Percentiles rank a stretch among this genome's conserved stretches.
Evolutionary conservation across 2,329 filamentous ascomycete species (phyloP).

Genomic region (Exophiala xenobiotica): DNA sequence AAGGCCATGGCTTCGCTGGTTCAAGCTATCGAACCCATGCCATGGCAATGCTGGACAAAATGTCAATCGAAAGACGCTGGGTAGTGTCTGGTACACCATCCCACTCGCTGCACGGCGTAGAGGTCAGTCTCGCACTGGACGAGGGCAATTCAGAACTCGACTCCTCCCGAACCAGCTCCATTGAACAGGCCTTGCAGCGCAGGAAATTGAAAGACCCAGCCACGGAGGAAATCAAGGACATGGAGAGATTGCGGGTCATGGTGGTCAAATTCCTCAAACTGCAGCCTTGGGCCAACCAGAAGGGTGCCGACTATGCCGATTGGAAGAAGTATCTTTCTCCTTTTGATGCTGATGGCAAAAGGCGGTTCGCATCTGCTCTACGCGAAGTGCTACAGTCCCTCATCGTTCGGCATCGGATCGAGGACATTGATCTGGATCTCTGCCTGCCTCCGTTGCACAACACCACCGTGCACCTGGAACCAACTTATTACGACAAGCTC

Average conservation of each 20-base stretch:
- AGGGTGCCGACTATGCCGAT: conserved; percentile 59
- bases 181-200: conserved; percentile 19
- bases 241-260: conserved; percentile 66
- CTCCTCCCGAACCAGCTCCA: conserved; percentile 14
- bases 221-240: conserved; percentile 60
- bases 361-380: conserved; percentile 50
- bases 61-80: conserved; percentile 72
- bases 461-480: conserved; percentile 70
- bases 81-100: conserved; percentile 89
- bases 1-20: conserved; percentile 82
- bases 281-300: conserved; percentile 72
- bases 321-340: conserved; percentile 73
- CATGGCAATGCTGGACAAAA: conserved; percentile 53
- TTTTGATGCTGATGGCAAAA: conserved; percentile 58
- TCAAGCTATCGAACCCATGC: conserved; percentile 60
- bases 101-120: conserved; percentile 74
- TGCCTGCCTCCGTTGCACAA: conserved; percentile 70
- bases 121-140: conserved; percentile 55
- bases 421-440: conserved; percentile 66
- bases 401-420: conserved; percentile 74
- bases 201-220: conserved; percentile 39
- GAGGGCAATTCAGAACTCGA: conserved; percentile 32
- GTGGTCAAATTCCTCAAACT: conserved; percentile 71
- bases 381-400: conserved; percentile 70
- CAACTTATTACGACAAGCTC: conserved; percentile 80